Evolutionary conservation across 1,284 basidiomycete genomes (phyloP), one percentile per base, ranked within the genome.

Genomic region (Heliocybe sulcata): DNA sequence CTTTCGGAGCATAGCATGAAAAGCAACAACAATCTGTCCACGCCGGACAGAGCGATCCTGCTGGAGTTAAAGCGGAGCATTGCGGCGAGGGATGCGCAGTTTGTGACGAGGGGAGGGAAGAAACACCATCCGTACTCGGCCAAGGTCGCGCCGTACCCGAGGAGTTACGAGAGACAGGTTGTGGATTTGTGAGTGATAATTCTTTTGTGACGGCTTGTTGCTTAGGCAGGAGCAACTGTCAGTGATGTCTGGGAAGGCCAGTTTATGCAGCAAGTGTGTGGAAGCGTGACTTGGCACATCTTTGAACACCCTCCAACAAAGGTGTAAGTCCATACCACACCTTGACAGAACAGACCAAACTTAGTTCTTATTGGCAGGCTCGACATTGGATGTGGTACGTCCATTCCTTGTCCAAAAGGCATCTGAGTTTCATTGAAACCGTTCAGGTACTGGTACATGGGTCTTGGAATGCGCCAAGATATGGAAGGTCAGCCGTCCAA

Each of bases 171-270:
- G 56, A 67, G 76, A 25, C 72, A 77, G 31, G 77, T 82, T 26
- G 63, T 86, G 19, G 85, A 87, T 68, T 65, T 83, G 85, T 87
- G 64, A 72, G 85, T 65, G n/a, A n/a, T n/a, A n/a, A n/a, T n/a
- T n/a, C n/a, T n/a, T n/a, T n/a, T n/a, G n/a, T n/a, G n/a, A n/a
- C n/a, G n/a, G n/a, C n/a, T n/a, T n/a, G n/a, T n/a, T n/a, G n/a
- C n/a, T n/a, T n/a, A n/a, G n/a, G n/a, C n/a, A n/a, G n/a, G n/a
- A n/a, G n/a, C n/a, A n/a, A n/a, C n/a, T n/a, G n/a, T 35, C 64
- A 86, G 84, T 59, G 85, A 87, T 58, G 77, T 83, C n/a, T 85
- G 85, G 83, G 83, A 86, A 64, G 79, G 76, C 16, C 64, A 75
- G 52, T 80, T 79, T 61, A 73, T 73, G 56, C 70, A 77, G 54